These are phyloP conservation scores for Pleurotus ostreatus DNA, from an alignment of 768 basidiomycete species.

Conservation along the genomic window DNA sequence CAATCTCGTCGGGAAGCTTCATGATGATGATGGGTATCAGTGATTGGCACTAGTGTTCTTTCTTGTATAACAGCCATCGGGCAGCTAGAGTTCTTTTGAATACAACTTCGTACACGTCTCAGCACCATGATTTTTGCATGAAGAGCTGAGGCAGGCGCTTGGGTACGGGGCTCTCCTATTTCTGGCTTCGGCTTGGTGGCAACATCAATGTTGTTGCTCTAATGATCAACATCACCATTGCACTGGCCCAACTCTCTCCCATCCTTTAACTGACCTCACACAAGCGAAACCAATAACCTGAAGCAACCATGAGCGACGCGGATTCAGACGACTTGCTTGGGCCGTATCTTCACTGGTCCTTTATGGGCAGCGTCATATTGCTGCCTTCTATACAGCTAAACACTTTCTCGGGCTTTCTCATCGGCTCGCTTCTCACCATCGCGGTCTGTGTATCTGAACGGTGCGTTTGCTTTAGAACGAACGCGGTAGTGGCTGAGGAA, in stretches of 20 bases:
- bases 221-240: neutral
- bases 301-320: neutral
- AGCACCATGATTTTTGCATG: no score
- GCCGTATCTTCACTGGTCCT: constrained; percentile 36
- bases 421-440: constrained; percentile 40
- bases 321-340: neutral
- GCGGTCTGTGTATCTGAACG: constrained; percentile 54
- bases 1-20: no score
- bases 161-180: neutral
- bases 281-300: neutral
- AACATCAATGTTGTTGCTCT: neutral
- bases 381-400: constrained; percentile 36
- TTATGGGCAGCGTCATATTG: constrained; percentile 34
- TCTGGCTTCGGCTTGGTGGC: neutral
- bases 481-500: no score
- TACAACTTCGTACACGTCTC: no score
- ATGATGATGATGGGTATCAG: no score
- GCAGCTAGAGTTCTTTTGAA: no score
- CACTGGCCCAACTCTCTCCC: neutral
- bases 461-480: constrained; percentile 26
- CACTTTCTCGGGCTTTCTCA: constrained; percentile 45
- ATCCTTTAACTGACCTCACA: neutral
- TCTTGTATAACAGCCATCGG: no score
- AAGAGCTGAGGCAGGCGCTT: no score
- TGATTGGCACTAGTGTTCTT: no score